A percentile compares a stretch with the other conserved stretches of the same genome.
phyloP scores from a whole-genome alignment of 176 grass and related monocot genomes.

The Aegilops longissima region DNA sequence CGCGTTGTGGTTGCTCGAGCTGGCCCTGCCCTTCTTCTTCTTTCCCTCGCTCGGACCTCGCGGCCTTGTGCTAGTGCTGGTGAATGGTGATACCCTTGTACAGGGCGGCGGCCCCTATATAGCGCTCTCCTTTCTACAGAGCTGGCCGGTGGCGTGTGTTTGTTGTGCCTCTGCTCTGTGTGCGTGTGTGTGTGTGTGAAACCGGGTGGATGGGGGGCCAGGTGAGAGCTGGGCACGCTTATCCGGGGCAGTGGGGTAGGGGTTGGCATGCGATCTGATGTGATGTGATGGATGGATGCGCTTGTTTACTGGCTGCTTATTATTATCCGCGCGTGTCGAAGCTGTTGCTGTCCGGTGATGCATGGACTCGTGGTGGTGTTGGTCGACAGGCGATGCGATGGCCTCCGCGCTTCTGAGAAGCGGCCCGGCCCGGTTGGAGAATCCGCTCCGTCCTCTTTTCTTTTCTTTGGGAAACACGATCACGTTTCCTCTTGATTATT shows the following conservation, averaged over 20 bases:
- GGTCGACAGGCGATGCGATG: no score
- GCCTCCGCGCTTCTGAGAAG: no score
- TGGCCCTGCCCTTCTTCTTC: background rate
- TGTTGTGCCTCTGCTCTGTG: no score
- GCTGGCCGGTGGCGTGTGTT: background rate
- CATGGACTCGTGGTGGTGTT: background rate
- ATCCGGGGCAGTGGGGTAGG: constrained; percentile 5
- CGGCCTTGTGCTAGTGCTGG: background rate
- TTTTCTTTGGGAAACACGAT: background rate
- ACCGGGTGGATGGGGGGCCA: background rate
- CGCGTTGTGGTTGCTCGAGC: background rate
- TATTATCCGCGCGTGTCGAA: background rate
- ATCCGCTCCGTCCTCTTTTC: background rate
- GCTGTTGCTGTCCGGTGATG: constrained; percentile 1
- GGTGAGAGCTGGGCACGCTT: constrained; percentile 11
- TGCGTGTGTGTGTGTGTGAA: no score
- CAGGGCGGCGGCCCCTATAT: no score
- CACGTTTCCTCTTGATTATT: background rate
- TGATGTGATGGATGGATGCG: constrained; percentile 10
- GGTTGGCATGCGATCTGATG: background rate
- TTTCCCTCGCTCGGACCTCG: background rate
- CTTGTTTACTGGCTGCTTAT: background rate
- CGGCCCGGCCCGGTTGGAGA: background rate
- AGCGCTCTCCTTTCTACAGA: background rate
- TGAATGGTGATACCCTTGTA: background rate